Percentiles rank a stretch among this genome's conserved stretches.
phyloP scores from a whole-genome alignment of 768 basidiomycete genomes.

The Cystobasidium ongulense region DNA sequence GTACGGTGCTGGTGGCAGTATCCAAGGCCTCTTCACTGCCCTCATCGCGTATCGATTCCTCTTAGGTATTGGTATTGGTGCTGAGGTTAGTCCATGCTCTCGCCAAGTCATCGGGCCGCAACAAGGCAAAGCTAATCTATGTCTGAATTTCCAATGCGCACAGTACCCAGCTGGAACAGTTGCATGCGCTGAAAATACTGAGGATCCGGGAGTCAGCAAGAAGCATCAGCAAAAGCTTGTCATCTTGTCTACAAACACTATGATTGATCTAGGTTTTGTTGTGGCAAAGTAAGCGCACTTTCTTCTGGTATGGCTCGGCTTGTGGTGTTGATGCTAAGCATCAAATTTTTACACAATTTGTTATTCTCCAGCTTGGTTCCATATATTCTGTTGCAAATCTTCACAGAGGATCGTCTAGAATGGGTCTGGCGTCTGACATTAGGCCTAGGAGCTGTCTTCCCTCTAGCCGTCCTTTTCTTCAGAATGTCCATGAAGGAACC shows the following conservation, averaged over 20 bases:
- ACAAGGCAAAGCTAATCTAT: not conserved
- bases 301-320: too few species aligned
- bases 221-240: conserved; percentile 79
- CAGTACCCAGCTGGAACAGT: conserved; percentile 52
- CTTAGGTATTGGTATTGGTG: conserved; percentile 77
- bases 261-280: conserved; percentile 40
- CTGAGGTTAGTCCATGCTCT: conserved; percentile 48
- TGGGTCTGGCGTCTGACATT: conserved; percentile 39
- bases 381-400: conserved; percentile 36
- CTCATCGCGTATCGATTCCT: conserved; percentile 74
- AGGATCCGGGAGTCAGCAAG: conserved; percentile 68
- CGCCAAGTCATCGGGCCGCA: conserved; percentile 41
- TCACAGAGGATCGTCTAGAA: conserved; percentile 33
- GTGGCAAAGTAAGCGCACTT: not conserved
- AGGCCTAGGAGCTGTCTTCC: conserved; percentile 33
- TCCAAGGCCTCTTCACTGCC: conserved; percentile 52
- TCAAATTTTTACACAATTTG: not conserved
- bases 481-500: conserved; percentile 35
- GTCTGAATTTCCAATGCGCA: conserved; percentile 53
- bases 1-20: conserved; percentile 62
- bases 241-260: conserved; percentile 72
- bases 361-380: conserved; percentile 31
- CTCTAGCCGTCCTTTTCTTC: conserved; percentile 31
- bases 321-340: too few species aligned
- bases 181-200: conserved; percentile 80